Base-by-base conservation (phyloP, 2,329 filamentous ascomycete species). In the Alternaria sp. region DNA sequence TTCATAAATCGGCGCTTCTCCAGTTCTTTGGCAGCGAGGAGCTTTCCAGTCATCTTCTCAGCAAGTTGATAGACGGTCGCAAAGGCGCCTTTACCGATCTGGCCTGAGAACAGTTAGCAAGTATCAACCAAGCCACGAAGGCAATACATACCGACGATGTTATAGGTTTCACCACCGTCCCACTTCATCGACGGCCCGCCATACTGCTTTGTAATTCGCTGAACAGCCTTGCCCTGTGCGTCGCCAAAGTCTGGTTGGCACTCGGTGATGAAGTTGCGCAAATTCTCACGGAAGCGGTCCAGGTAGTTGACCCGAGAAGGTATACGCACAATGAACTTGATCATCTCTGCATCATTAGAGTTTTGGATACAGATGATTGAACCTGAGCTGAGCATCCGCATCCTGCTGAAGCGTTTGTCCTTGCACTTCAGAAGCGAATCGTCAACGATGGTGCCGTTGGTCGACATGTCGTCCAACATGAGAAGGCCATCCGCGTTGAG, bases 1-100 rank as follows among this genome's bases (percentile, higher is more conserved):
- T 96, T 97, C 83, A 97, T 92, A 74, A 97, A 96, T 18, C 89
- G 89, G 53, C 91, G 88, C 81, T 97, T 98, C 78, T 97, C 93
- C 4, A 99, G 87, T 78, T 98, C 93, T 77, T 99, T 99, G 14
- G 93, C 94, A 5, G 95, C 95, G 72, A 91, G 96, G 0, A 94
- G 88, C 30, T 87, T 83, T 1, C 95, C 95, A 72, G 95, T 89
- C 70, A 88, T 91, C 79, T 93, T 96, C 18, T 90, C 90, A 1
- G 94, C 94, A 26, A 97, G 86, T 76, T 93, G 92, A 79, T 97
- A 94, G 2, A 99, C 95, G 0, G 90, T 92, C 5, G 95, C 95
- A 81, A 99, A 99, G 3, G 95, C 94, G 6, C 95, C 95, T 76
- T 95, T 95, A 44, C 95, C 95, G 64, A 99, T 91, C 49, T 88